A percentile compares a stretch with the other conserved stretches of the same genome.
Evolutionary conservation across 108 stramenopile genomes (phyloP).

Genomic region (Nitzschia sp.): DNA sequence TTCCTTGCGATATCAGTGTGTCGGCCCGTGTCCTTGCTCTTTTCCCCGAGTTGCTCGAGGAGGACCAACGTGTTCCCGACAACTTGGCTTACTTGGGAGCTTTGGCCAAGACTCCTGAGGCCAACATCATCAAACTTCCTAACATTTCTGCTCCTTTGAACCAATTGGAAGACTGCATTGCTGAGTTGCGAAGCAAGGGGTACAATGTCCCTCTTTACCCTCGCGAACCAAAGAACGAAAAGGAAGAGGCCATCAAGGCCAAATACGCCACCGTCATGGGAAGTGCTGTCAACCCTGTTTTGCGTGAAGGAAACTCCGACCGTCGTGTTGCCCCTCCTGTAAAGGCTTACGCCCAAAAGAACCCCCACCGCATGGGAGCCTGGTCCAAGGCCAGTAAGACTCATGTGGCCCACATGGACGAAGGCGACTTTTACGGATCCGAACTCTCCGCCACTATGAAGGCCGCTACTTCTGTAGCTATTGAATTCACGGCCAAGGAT

Average conservation of each 20-base stretch:
- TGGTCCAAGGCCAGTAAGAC: conserved; percentile 82
- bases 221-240: conserved; percentile 66
- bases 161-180: conserved; percentile 86
- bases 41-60: conserved; percentile 78
- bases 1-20: conserved; percentile 83
- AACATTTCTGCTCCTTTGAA: conserved; percentile 85
- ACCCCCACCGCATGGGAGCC: conserved; percentile 91
- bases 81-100: conserved; percentile 84
- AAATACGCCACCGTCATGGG: conserved; percentile 83
- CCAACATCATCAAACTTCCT: conserved; percentile 80
- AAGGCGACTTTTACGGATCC: conserved; percentile 86
- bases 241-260: conserved; percentile 63
- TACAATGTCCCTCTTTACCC: conserved; percentile 91
- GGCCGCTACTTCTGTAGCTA: conserved; percentile 67
- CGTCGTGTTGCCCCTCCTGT: conserved; percentile 89
- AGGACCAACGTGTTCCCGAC: conserved; percentile 82
- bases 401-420: conserved; percentile 89
- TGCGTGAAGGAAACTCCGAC: conserved; percentile 92
- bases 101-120: conserved; percentile 76
- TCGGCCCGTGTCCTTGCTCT: conserved; percentile 83
- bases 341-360: conserved; percentile 92
- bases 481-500: conserved; percentile 55
- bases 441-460: conserved; percentile 74
- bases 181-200: conserved; percentile 87
- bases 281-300: conserved; percentile 89